These are phyloP conservation scores for Calycina herbarum DNA, from an alignment of 2,329 filamentous ascomycete genomes.

Conservation along the genomic window DNA sequence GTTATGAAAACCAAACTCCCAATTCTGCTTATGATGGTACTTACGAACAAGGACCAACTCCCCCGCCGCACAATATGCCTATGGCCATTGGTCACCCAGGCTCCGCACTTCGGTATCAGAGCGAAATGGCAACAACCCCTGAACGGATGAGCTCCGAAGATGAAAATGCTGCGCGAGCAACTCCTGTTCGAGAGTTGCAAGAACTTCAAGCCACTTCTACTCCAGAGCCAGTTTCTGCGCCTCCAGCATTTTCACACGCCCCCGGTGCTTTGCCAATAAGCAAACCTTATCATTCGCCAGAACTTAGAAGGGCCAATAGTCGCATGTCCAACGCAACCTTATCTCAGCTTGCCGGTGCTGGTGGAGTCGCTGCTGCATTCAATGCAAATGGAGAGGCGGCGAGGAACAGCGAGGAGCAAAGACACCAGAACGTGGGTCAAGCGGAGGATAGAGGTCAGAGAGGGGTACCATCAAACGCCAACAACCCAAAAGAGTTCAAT, in stretches of 20 bases:
- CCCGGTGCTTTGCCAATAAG: slow-evolving; percentile 69
- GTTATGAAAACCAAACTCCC: slow-evolving; percentile 27
- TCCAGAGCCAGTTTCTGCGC: slow-evolving; percentile 73
- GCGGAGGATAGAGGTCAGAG: slow-evolving; percentile 40
- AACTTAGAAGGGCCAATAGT: slow-evolving; percentile 77
- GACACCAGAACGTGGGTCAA: slow-evolving; percentile 25
- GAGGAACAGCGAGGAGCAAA: slow-evolving; percentile 28
- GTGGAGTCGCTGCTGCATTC: slow-evolving; percentile 45
- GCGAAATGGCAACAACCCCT: slow-evolving; percentile 48
- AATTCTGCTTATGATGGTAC: slow-evolving; percentile 29
- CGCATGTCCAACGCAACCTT: slow-evolving; percentile 82
- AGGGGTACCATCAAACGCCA: slow-evolving; percentile 42
- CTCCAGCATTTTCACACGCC: slow-evolving; percentile 77
- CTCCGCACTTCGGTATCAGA: slow-evolving; percentile 43
- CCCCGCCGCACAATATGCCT: slow-evolving; percentile 31
- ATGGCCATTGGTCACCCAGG: slow-evolving; percentile 17
- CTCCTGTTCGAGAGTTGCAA: slow-evolving; percentile 52
- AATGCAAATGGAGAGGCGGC: slow-evolving; percentile 42
- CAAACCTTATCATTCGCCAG: slow-evolving; percentile 71
- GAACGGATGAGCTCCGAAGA: slow-evolving; percentile 60
- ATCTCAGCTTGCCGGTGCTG: slow-evolving; percentile 73
- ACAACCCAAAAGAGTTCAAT: slow-evolving; percentile 37
- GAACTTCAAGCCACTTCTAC: slow-evolving; percentile 55
- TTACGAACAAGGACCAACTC: slow-evolving; percentile 29
- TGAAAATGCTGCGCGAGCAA: slow-evolving; percentile 43